Conservation (phyloP, 192 early-diverging fungal species). For the Coemansia sp. region DNA sequence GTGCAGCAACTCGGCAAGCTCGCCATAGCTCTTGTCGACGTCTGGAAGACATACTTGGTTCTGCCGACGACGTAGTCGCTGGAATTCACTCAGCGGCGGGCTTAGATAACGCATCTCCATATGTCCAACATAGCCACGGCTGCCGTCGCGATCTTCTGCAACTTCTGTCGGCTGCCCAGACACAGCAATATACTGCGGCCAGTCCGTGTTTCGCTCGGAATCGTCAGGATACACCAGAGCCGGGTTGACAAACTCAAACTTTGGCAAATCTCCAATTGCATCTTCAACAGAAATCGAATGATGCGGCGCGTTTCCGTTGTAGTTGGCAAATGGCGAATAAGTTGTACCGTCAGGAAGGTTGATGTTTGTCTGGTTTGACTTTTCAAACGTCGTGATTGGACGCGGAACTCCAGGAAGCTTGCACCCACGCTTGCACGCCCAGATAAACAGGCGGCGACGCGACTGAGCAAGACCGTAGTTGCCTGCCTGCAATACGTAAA, state of each 20-base stretch:
- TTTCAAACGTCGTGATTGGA: slow-evolving; percentile 57
- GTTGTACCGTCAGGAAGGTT: slow-evolving; percentile 40
- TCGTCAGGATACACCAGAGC: slow-evolving; percentile 42
- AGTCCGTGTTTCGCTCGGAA: slow-evolving; percentile 14
- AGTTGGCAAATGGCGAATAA: slow-evolving; percentile 50
- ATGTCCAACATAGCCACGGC: slow-evolving; percentile 47
- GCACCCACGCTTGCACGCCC: slow-evolving; percentile 59
- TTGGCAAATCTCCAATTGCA: slow-evolving; percentile 67
- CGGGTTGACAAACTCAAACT: slow-evolving; percentile 66
- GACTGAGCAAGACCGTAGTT: slow-evolving; percentile 65
- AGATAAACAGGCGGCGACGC: slow-evolving; percentile 66
- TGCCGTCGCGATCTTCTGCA: slow-evolving; percentile 10
- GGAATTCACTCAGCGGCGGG: slow-evolving; percentile 55
- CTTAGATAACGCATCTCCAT: slow-evolving; percentile 45
- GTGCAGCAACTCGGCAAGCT: slow-evolving; percentile 39
- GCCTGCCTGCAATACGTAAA: slow-evolving; percentile 65
- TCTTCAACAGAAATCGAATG: slow-evolving; percentile 61
- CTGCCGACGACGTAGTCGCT: slow-evolving; percentile 50
- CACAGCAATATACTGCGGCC: slow-evolving; percentile 35
- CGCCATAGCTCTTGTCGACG: slow-evolving; percentile 11
- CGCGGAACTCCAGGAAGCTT: slow-evolving; percentile 60
- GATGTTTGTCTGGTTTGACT: slow-evolving; percentile 45
- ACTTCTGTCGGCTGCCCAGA: slow-evolving; percentile 15
- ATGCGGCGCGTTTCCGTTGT: slow-evolving; percentile 57
- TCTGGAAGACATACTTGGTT: slow-evolving; percentile 30